A percentile compares a stretch with the other conserved stretches of the same genome.
Evolutionary conservation across 176 grass and related monocot genomes (phyloP).

Genomic region (Ananas comosus): DNA sequence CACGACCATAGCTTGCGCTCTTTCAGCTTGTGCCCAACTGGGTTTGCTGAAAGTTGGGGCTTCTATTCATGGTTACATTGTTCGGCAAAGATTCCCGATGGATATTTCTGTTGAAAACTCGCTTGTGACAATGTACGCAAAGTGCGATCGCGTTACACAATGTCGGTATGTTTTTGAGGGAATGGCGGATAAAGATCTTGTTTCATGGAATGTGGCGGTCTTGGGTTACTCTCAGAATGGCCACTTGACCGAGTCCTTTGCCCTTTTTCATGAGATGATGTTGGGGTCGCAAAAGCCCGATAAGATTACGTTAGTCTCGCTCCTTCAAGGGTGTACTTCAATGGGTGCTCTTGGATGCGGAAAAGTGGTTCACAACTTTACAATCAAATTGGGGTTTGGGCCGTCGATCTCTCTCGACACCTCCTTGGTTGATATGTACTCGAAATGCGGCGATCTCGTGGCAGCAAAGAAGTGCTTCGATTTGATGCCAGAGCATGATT

Average conservation of each 20-base stretch:
- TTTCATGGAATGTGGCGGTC: conserved; percentile 21
- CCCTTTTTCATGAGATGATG: conserved; percentile 11
- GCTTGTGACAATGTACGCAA: conserved; percentile 20
- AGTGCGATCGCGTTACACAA: conserved; percentile 8
- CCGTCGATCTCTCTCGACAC: conserved; percentile 13
- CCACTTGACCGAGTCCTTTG: conserved; percentile 12
- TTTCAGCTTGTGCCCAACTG: conserved; percentile 22
- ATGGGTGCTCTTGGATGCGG: conserved; percentile 17
- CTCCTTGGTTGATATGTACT: conserved; percentile 25
- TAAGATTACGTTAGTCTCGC: conserved; percentile 15
- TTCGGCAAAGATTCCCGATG: background rate
- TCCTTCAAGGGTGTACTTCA: conserved; percentile 17
- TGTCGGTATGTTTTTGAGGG: conserved; percentile 9
- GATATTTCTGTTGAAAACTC: conserved; percentile 19
- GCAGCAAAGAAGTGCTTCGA: conserved; percentile 12
- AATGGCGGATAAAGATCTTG: conserved; percentile 15
- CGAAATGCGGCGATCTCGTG: conserved; percentile 15
- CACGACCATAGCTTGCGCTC: conserved; percentile 19
- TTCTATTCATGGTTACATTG: conserved; percentile 18
- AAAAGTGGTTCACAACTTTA: conserved; percentile 12
- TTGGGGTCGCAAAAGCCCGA: conserved; percentile 8
- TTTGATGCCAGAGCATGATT: conserved; percentile 15
- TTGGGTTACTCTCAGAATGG: conserved; percentile 20
- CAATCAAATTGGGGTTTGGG: conserved; percentile 7
- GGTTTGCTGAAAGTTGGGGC: conserved; percentile 9